Evolutionary conservation across 2,329 filamentous ascomycete genomes (phyloP).

Genomic region (Arthrobotrys conoides): DNA sequence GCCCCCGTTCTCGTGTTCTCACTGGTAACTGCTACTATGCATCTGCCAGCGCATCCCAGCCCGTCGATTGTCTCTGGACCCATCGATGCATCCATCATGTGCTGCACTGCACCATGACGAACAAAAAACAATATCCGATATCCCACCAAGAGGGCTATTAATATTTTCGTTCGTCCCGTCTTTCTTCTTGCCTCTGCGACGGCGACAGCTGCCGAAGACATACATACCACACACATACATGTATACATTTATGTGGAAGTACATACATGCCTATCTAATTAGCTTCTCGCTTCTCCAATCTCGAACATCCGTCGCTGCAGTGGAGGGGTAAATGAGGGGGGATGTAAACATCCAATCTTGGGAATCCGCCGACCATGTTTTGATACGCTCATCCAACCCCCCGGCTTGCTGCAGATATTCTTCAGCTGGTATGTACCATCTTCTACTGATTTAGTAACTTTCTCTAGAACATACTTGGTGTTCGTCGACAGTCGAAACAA

Average conservation of each 20-base stretch:
- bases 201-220: conserved; percentile 32
- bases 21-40: conserved; percentile 32
- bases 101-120: conserved; percentile 35
- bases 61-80: background rate
- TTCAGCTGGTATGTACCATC: conserved; percentile 1
- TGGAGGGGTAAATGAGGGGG: conserved; percentile 26
- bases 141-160: background rate
- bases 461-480: background rate
- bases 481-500: conserved; percentile 23
- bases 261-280: background rate
- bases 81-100: conserved; percentile 10
- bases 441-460: background rate
- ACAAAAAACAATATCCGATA: conserved; percentile 22
- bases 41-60: conserved; percentile 44
- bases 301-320: background rate
- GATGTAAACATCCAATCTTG: conserved; percentile 29
- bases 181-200: conserved; percentile 10
- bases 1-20: conserved; percentile 3
- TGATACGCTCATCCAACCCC: conserved; percentile 4
- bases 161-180: conserved; percentile 46
- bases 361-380: conserved; percentile 7
- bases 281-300: background rate
- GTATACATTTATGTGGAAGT: no score
- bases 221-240: background rate
- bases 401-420: conserved; percentile 4